Percentiles rank a stretch among this genome's conserved stretches.
These are phyloP conservation scores for Tetratostichococcus sp. DNA, from an alignment of 139 green algal genomes.

Conservation along the genomic window DNA sequence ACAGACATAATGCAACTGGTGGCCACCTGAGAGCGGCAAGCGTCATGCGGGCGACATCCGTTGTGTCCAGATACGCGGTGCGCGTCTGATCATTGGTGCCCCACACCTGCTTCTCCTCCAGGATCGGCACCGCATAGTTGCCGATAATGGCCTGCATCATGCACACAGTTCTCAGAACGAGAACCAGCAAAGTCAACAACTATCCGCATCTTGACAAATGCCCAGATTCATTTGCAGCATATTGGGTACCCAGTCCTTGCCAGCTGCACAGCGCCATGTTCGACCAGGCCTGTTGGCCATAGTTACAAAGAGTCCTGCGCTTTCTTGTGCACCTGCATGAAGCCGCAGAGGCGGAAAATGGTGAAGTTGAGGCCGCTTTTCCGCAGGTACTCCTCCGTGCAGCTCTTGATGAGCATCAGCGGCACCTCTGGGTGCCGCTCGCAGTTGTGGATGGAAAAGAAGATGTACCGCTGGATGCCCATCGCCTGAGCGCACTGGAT, in stretches of 20 bases:
- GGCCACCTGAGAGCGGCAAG: constrained; percentile 76
- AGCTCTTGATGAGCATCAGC: constrained; percentile 90
- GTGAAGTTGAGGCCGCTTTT: constrained; percentile 86
- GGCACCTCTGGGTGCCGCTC: constrained; percentile 90
- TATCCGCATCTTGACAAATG: no score
- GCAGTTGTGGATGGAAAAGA: constrained; percentile 96
- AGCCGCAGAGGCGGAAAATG: constrained; percentile 89
- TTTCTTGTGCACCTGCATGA: constrained; percentile 76
- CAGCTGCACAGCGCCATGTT: no score
- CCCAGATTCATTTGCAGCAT: no score
- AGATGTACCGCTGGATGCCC: constrained; percentile 96
- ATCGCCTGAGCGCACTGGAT: constrained; percentile 97
- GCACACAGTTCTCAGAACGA: no score
- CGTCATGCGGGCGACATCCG: constrained; percentile 82
- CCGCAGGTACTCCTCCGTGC: constrained; percentile 91
- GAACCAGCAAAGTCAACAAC: no score
- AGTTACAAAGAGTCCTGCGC: not conserved
- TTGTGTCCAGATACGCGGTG: constrained; percentile 93
- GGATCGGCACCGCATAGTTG: constrained; percentile 97
- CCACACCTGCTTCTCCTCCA: constrained; percentile 96
- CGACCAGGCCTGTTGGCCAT: no score
- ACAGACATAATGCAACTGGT: no score
- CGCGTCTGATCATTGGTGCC: constrained; percentile 89
- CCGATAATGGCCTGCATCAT: constrained; percentile 84
- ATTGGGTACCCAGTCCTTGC: no score